Base-by-base conservation (phyloP, 495 filamentous ascomycete species). In the Evansstolkia leycettana region DNA sequence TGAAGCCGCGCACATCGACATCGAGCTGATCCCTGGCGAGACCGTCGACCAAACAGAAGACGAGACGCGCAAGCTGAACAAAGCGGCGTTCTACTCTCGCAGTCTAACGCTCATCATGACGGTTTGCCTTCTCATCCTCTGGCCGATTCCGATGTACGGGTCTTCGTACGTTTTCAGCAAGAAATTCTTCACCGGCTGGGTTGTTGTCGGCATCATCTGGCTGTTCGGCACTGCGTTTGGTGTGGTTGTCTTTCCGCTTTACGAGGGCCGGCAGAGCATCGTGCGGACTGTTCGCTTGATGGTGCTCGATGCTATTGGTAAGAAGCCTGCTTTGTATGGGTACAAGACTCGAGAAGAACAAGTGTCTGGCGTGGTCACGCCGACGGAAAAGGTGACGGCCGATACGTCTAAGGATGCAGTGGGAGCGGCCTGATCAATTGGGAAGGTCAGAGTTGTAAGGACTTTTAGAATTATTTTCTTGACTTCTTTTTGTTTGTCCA, bases 101-200 rank as follows among this genome's bases (percentile, higher is more conserved):
- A 73, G 65, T 5, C 69, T 83, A 43, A 94, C 87, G 0, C 66
- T 80, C 15, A 60, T 74, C 46, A 69, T 94, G 65, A 86, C 87
- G 0, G 39, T 94, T 0, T 70, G 74, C 6, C 59, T 96, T 36
- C 57, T 96, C 2, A 67, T 96, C 14, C 70, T 94, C 31, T 96
- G 89, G 89, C 89, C 89, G 7, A 90, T 94, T 68, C 89, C 89
- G 1, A 75, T 96, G 76, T 96, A 92, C 51, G 89, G 85, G 6
- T 67, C 68, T 5, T 74, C 73, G 14, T 96, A 96, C 50, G 71
- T 94, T 25, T 94, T 94, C 63, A 82, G 75, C 53, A 87, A 85
- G 63, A 69, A 71, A 30, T 94, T 94, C 66, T 94, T 94, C 61
- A 88, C 85, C 2, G 87, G 88, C 23, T 94, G 87, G 87, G 76